Evolutionary conservation across 1,284 basidiomycete genomes (phyloP).

Genomic region (Cryptococcus maquisensis): DNA sequence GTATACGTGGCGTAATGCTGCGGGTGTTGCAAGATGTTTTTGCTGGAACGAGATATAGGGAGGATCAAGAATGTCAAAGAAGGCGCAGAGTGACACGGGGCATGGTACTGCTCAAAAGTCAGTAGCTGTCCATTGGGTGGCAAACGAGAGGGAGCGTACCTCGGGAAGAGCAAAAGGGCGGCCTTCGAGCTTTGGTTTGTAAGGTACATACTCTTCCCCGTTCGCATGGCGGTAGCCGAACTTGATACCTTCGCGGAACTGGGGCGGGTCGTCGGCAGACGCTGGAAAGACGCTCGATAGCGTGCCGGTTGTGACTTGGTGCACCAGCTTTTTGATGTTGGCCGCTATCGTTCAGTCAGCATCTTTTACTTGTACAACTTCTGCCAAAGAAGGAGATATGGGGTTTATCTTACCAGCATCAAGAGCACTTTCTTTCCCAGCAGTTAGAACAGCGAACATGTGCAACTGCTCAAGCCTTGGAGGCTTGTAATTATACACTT

Average conservation of each 20-base stretch:
- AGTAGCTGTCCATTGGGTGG: not conserved
- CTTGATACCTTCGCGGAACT: too few species aligned
- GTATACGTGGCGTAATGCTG: constrained; percentile 57
- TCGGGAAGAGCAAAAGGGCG: constrained; percentile 62
- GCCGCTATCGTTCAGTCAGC: constrained; percentile 12
- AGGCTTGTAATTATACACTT: too few species aligned
- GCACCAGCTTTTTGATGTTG: constrained; percentile 25
- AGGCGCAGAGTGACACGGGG: constrained; percentile 58
- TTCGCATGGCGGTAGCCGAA: too few species aligned
- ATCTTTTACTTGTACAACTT: too few species aligned
- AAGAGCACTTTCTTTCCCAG: not conserved
- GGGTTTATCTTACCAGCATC: not conserved
- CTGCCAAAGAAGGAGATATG: too few species aligned
- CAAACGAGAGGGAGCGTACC: constrained; percentile 51
- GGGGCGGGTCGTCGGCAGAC: too few species aligned
- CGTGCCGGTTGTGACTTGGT: constrained; percentile 32
- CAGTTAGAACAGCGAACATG: too few species aligned
- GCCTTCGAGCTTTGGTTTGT: constrained; percentile 38
- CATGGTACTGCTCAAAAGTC: constrained; percentile 38
- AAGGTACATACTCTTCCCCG: too few species aligned
- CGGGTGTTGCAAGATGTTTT: constrained; percentile 55
- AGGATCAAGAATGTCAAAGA: constrained; percentile 60
- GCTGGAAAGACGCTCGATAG: constrained; percentile 43
- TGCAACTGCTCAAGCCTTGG: too few species aligned
- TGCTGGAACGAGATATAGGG: constrained; percentile 60